Percentiles rank a stretch among this genome's conserved stretches.
phyloP scores from a whole-genome alignment of 1,284 basidiomycete genomes.

The Coniferiporia sulphurascens region DNA sequence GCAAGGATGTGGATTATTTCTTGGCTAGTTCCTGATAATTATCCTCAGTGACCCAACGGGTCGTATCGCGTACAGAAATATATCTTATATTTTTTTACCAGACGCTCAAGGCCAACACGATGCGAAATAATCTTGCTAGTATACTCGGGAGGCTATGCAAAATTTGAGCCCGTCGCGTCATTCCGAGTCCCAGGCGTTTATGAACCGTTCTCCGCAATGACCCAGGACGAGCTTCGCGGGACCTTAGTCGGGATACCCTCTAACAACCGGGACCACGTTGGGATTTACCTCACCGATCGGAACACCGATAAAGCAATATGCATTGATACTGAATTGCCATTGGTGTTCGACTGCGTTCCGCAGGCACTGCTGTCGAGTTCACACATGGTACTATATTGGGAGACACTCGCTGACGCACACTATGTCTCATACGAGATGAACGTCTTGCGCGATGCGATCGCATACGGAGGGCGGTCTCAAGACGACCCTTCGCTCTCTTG shows the following conservation, averaged over 20 bases:
- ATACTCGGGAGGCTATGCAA: background rate
- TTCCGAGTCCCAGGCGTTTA: slow-evolving; percentile 6
- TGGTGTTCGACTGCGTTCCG: slow-evolving; percentile 3
- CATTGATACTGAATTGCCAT: slow-evolving; percentile 10
- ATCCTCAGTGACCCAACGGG: background rate
- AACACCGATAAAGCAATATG: slow-evolving; percentile 12
- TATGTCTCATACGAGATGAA: slow-evolving; percentile 5
- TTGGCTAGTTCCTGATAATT: background rate
- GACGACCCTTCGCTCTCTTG: background rate
- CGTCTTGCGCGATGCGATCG: background rate
- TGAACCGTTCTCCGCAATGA: slow-evolving; percentile 13
- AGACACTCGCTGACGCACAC: slow-evolving; percentile 2
- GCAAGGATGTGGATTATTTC: background rate
- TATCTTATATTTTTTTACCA: background rate
- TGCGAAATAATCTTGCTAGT: slow-evolving; percentile 7
- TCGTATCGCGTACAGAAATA: background rate
- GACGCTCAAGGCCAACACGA: background rate
- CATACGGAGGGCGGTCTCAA: background rate
- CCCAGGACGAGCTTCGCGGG: slow-evolving; percentile 11
- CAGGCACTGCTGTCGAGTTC: slow-evolving; percentile 7
- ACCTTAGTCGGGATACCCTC: slow-evolving; percentile 3
- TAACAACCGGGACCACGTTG: background rate
- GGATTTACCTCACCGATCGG: slow-evolving; percentile 11
- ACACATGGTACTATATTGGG: slow-evolving; percentile 13
- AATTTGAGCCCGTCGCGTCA: background rate